Evolutionary conservation across 2,329 filamentous ascomycete genomes (phyloP).

Genomic region (Spiromastix sp.): DNA sequence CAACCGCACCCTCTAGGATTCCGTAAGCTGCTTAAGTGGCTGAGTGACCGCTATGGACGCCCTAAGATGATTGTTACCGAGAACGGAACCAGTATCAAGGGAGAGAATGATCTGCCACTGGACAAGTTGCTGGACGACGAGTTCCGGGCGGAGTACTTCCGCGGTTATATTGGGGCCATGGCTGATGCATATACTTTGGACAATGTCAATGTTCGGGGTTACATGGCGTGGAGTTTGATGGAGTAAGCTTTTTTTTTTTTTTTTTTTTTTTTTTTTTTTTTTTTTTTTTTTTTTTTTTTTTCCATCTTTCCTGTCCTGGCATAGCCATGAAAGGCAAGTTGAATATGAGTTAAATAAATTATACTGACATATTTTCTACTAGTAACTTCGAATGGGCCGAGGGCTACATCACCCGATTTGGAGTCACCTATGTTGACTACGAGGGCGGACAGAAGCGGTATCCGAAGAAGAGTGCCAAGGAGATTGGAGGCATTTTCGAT

Average conservation of each 20-base stretch:
- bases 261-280: constrained; percentile 5
- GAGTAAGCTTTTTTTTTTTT: constrained; percentile 44
- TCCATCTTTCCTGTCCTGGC: not conserved
- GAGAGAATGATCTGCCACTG: constrained; percentile 63
- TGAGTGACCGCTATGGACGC: constrained; percentile 63
- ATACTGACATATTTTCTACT: constrained; percentile 9
- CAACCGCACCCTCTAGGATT: constrained; percentile 66
- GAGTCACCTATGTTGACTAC: constrained; percentile 77
- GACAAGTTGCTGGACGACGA: constrained; percentile 69
- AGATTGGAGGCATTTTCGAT: constrained; percentile 61
- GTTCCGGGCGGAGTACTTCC: constrained; percentile 71
- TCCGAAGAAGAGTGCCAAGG: constrained; percentile 73
- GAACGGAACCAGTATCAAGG: constrained; percentile 76
- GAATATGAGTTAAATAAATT: constrained; percentile 5
- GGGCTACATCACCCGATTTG: constrained; percentile 77
- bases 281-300: not conserved
- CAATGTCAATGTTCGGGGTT: constrained; percentile 67
- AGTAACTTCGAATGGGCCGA: constrained; percentile 88
- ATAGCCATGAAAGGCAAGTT: too few relatives aligned
- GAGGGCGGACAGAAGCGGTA: constrained; percentile 64
- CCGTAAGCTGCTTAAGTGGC: constrained; percentile 65
- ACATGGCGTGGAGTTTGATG: constrained; percentile 80
- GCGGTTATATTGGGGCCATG: constrained; percentile 66
- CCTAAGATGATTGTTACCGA: constrained; percentile 82
- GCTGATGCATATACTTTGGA: constrained; percentile 60